Evolutionary conservation across 331 rosid species (phyloP).

Genomic region (Pyrus hybrid): DNA sequence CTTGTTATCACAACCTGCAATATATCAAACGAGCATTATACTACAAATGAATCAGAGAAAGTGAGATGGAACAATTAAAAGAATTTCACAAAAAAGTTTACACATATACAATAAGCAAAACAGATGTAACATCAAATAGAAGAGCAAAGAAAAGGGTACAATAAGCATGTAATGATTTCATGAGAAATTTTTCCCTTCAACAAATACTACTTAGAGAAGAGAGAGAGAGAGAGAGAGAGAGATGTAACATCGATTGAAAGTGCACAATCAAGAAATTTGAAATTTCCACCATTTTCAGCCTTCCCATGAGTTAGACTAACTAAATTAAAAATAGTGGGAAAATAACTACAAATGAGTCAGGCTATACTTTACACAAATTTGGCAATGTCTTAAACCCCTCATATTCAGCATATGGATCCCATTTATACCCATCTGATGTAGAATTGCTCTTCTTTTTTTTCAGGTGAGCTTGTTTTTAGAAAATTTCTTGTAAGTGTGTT

Average conservation of each 20-base stretch:
- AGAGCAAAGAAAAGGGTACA: no score
- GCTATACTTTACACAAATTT: not conserved
- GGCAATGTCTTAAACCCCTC: not conserved
- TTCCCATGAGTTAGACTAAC: no score
- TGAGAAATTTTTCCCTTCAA: no score
- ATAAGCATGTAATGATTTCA: no score
- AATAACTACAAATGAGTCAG: not conserved
- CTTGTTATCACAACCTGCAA: conserved; percentile 85
- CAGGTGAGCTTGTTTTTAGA: not conserved
- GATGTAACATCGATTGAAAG: not conserved
- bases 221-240: no score
- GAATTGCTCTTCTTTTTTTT: not conserved
- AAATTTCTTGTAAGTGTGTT: not conserved
- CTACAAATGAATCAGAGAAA: not conserved
- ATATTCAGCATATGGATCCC: not conserved
- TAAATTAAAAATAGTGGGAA: no score
- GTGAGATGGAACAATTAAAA: not conserved
- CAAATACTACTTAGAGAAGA: no score
- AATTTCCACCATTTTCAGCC: no score
- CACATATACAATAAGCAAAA: not conserved
- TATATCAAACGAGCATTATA: not conserved
- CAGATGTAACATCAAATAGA: not conserved
- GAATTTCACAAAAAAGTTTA: not conserved
- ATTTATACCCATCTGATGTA: not conserved
- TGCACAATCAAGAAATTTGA: not conserved